Evolutionary conservation across 805 yeast species (phyloP), one percentile per base, ranked within the genome.

Genomic region (Candida schatavii): DNA sequence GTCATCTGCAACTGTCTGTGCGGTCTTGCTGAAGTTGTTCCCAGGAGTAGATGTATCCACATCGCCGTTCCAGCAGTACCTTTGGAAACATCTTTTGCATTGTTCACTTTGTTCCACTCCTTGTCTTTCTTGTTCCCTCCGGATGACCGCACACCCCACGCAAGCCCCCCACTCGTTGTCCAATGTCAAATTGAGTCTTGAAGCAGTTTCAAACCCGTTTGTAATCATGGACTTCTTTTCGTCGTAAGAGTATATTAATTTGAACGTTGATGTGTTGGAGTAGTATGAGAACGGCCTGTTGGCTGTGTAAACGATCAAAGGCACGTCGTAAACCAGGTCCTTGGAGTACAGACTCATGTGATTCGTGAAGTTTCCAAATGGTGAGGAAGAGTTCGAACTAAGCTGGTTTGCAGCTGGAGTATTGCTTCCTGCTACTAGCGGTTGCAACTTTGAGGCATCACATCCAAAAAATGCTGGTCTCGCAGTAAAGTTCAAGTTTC

Each of bases 401-500:
- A 63, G 43, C 30, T 61, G 67, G 3, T 65, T 34, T 28, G 54
- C 49, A 3, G 44, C 52, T 35, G 55, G 60, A 30, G 26, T 33
- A 13, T 22, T 18, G 11, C 27, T 23, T 23, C 27, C 27, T 23
- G 27, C 7, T 6, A 50, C 43, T 50, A 83, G 67, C n/a, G 63
- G 67, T 3, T 88, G 79, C 55, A 83, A 65, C 54, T 82, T 82
- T 1, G 64, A 50, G 3, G 87, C 72, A 55, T 85, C 74, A 62
- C 96, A 88, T 23, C 96, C 96, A 61, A 88, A 88, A 64, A 88
- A 88, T 1, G 81, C 74, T 35, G 96, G 96, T 45, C 64, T 73
- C 18, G 81, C 68, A 20, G 86, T 78, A 44, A 86, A 68, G 40
- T 84, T 83, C 48, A 66, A 53, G 42, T 74, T 72, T n/a, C 80